A percentile compares a stretch with the other conserved stretches of the same genome.
Evolutionary conservation across 257 asterid species (phyloP).

Genomic region (Nicotiana benthamiana): DNA sequence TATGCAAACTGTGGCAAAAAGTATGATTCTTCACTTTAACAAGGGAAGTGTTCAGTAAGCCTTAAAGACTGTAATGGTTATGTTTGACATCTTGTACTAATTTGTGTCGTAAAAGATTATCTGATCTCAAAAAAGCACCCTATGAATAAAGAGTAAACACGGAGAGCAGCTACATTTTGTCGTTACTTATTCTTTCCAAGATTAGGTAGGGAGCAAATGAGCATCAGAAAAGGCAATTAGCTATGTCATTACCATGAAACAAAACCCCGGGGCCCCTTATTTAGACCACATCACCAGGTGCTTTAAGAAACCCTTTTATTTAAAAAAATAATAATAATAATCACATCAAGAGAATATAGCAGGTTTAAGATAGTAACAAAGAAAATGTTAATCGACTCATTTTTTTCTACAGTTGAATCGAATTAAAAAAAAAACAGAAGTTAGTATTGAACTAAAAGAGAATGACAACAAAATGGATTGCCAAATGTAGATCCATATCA

Average conservation of each 20-base stretch:
- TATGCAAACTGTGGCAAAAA: not conserved
- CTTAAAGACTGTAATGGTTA: not conserved
- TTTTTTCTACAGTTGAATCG: not conserved
- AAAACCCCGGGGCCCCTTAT: not conserved
- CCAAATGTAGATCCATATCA: not conserved
- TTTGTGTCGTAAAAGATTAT: not conserved
- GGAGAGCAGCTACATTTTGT: not conserved
- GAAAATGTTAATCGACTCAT: not conserved
- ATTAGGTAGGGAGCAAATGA: too few species aligned
- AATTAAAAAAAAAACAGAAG: not conserved
- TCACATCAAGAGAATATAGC: not conserved
- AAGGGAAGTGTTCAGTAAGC: not conserved
- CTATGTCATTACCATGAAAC: not conserved
- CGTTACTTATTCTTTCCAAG: too few species aligned
- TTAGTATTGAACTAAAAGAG: not conserved
- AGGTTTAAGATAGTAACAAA: not conserved
- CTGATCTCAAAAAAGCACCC: not conserved
- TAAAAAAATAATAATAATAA: not conserved
- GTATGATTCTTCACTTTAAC: not conserved
- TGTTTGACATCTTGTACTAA: not conserved
- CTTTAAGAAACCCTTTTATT: not conserved
- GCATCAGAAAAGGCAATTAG: too few species aligned
- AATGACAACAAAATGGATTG: not conserved
- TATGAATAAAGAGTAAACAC: not conserved
- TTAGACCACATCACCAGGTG: not conserved